Evolutionary conservation across 202 grass and related monocot genomes (phyloP), one percentile per base, ranked within the genome.

Genomic region (Schoenoplectus triqueter): DNA sequence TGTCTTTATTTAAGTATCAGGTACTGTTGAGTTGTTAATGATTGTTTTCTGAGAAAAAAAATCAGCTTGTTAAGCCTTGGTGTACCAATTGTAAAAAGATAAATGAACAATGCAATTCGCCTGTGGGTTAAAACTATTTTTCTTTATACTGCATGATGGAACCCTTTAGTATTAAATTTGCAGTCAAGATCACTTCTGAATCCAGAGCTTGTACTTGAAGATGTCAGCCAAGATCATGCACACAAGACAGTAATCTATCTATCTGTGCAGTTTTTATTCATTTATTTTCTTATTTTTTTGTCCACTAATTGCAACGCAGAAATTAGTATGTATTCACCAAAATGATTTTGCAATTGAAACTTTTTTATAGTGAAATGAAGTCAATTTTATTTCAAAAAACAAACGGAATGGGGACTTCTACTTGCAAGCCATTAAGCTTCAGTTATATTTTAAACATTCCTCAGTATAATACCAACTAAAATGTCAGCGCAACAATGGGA

Each of bases 191-290:
- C 92, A 87, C 91, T 91, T 84, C 59, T 98, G 87, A 86, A 95
- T 59, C 88, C 92, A 66, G 95, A 98, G 40, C 92, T 98, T 73
- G 87, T 98, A 31, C 91, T 98, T 84, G 92, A 98, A 93, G 95
- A 98, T 80, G 94, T 98, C 88, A 98, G 92, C 88, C 95, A 95
- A 89, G 95, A 97, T 66, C 95, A 97, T 89, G 95, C 95, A 15
- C 92, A 81, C 14, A 98, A 98, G 93, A 95, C 92, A 66, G 95
- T 98, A 82, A 64, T 74, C 45, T 72, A 65, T 83, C 80, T 17
- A 76, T 42, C 73, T 72, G 4, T 71, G n/a, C 11, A 54, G 10
- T 88, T 67, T 6, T 84, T 50, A 46, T 59, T 69, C 79, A 17
- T 40, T 69, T 68, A 2, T 71, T 83, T 82, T 9, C 19, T 83